These are phyloP conservation scores for Mycena metata DNA, from an alignment of 768 basidiomycete species.

Conservation along the genomic window DNA sequence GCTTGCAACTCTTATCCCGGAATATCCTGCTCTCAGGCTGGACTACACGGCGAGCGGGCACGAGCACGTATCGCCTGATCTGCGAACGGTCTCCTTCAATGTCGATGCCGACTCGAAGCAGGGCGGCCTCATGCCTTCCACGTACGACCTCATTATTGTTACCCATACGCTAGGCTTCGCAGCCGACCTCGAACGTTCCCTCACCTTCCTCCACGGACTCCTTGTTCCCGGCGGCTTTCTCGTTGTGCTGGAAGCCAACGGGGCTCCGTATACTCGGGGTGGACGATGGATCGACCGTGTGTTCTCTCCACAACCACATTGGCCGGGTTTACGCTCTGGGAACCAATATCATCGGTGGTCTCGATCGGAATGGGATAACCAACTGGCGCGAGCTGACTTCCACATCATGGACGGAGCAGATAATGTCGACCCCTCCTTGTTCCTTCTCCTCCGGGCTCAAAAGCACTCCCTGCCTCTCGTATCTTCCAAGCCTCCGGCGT, in stretches of 20 bases:
- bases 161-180: constrained; percentile 25
- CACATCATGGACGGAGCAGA: background rate
- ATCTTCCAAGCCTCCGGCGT: background rate
- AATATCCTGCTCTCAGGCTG: constrained; percentile 17
- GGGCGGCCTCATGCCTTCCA: constrained; percentile 9
- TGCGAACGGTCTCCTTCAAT: constrained; percentile 19
- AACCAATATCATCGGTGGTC: constrained; percentile 22
- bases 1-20: constrained; percentile 10
- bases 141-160: constrained; percentile 20
- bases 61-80: constrained; percentile 20
- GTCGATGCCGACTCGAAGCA: constrained; percentile 21
- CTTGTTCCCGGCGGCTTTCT: constrained; percentile 27
- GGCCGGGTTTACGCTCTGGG: constrained; percentile 23
- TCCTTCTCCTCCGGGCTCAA: background rate
- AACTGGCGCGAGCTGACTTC: background rate
- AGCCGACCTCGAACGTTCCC: constrained; percentile 13
- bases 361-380: background rate
- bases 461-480: background rate
- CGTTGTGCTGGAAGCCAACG: constrained; percentile 22
- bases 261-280: constrained; percentile 7
- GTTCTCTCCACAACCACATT: constrained; percentile 12
- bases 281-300: constrained; percentile 20
- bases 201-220: constrained; percentile 13
- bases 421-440: background rate
- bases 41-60: constrained; percentile 26